Percentiles rank a stretch among this genome's conserved stretches.
These are phyloP conservation scores for Rugonectria rugulosa DNA, from an alignment of 2,329 filamentous ascomycete species.

Conservation along the genomic window DNA sequence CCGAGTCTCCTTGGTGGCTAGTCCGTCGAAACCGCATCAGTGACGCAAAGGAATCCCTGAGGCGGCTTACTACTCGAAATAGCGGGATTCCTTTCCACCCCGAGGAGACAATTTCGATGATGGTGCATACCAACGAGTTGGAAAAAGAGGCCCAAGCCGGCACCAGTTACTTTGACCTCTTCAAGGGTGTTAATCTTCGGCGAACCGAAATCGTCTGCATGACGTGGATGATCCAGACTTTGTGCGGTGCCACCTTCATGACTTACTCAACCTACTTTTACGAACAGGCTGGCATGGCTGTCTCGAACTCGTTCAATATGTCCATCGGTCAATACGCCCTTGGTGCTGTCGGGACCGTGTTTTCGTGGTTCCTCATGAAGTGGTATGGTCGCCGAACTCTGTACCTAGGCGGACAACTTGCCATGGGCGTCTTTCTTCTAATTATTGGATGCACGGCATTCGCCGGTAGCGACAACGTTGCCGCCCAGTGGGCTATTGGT, in stretches of 20 bases:
- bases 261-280: conserved; percentile 66
- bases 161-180: conserved; percentile 55
- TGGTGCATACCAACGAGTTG: conserved; percentile 59
- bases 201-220: conserved; percentile 56
- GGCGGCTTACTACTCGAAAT: conserved; percentile 51
- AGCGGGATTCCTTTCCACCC: conserved; percentile 44
- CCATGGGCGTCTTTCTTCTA: conserved; percentile 53
- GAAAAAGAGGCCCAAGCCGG: conserved; percentile 51
- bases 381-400: conserved; percentile 55
- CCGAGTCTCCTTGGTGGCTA: conserved; percentile 61
- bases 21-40: conserved; percentile 50
- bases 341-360: conserved; percentile 53
- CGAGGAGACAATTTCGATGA: conserved; percentile 58
- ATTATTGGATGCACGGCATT: conserved; percentile 63
- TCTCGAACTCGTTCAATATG: conserved; percentile 49
- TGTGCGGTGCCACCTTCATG: conserved; percentile 54
- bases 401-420: conserved; percentile 56
- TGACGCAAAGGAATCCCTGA: conserved; percentile 49
- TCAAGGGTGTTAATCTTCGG: conserved; percentile 54
- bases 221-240: conserved; percentile 52
- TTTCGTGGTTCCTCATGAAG: conserved; percentile 54
- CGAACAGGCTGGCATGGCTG: conserved; percentile 50
- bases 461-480: conserved; percentile 52
- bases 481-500: conserved; percentile 58
- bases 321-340: conserved; percentile 53